Evolutionary conservation across 2,329 filamentous ascomycete species (phyloP).

Genomic region (Penicillium sp.): DNA sequence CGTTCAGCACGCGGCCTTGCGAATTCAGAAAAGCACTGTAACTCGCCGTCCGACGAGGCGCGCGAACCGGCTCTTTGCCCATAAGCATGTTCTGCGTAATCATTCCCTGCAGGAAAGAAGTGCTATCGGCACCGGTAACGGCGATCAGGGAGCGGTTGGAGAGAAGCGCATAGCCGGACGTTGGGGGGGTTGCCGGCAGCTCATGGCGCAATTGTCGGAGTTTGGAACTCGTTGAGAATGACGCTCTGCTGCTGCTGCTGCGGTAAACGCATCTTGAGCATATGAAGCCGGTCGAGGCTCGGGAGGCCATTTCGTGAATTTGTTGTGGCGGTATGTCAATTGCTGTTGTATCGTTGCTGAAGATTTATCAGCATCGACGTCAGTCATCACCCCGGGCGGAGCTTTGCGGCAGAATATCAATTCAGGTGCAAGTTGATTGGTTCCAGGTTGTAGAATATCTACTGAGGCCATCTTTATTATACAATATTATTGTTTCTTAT

Average conservation of each 20-base stretch:
- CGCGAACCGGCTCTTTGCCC: conserved; percentile 35
- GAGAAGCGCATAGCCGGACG: conserved; percentile 51
- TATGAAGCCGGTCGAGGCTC: conserved; percentile 19
- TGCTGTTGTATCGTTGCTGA: not conserved
- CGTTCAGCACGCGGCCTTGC: conserved; percentile 76
- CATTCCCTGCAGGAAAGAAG: conserved; percentile 83
- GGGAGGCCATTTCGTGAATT: conserved; percentile 26
- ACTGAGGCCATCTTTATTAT: too few relatives aligned
- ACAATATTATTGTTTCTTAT: not conserved
- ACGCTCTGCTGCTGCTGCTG: conserved; percentile 19
- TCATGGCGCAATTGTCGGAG: conserved; percentile 16
- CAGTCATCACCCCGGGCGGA: conserved; percentile 20
- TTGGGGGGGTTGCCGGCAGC: conserved; percentile 33
- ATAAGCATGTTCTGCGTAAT: conserved; percentile 68
- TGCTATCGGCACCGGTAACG: conserved; percentile 72
- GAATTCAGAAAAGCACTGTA: conserved; percentile 87
- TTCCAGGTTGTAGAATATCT: too few relatives aligned
- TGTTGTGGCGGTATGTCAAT: not conserved
- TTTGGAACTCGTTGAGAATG: conserved; percentile 28
- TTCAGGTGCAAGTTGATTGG: not conserved
- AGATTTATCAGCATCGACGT: conserved; percentile 22
- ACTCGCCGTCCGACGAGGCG: conserved; percentile 49
- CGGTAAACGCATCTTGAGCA: conserved; percentile 28
- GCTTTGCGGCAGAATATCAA: conserved; percentile 21
- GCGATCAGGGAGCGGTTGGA: conserved; percentile 74